phyloP scores from a whole-genome alignment of 495 filamentous ascomycete species.

The Penicillium salamii region DNA sequence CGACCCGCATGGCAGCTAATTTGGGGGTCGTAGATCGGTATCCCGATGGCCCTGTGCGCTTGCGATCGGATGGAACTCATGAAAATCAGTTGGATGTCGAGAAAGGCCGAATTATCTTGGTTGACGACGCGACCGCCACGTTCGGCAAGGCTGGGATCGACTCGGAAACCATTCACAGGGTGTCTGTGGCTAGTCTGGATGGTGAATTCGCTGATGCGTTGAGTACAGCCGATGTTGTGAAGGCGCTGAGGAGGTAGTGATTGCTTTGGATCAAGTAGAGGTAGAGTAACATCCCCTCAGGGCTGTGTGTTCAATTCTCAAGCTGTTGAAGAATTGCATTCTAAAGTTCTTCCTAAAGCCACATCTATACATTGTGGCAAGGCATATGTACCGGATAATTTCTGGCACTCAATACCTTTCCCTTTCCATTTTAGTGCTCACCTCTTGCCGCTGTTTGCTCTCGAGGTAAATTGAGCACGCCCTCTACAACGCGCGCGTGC shows the following conservation, averaged over 20 bases:
- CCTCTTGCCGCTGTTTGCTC: too few relatives aligned
- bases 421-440: too few relatives aligned
- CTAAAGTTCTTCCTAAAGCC: too few relatives aligned
- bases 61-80: conserved; percentile 21
- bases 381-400: too few relatives aligned
- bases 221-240: conserved; percentile 35
- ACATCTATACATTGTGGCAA: too few relatives aligned
- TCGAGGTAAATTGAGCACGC: too few relatives aligned
- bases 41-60: conserved; percentile 12
- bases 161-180: conserved; percentile 45
- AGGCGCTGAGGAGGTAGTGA: conserved; percentile 20
- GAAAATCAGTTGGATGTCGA: conserved; percentile 21
- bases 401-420: too few relatives aligned
- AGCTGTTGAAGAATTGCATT: too few relatives aligned
- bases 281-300: too few relatives aligned
- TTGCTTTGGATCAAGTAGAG: too few relatives aligned
- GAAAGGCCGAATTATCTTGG: conserved; percentile 43
- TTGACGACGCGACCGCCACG: conserved; percentile 48
- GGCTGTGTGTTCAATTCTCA: too few relatives aligned
- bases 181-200: conserved; percentile 46
- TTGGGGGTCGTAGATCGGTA: conserved; percentile 40
- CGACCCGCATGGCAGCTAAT: conserved; percentile 49
- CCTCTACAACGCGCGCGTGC: too few relatives aligned
- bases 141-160: conserved; percentile 43
- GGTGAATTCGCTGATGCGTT: conserved; percentile 47